Evolutionary conservation across 78 protist genomes (phyloP).

Genomic region (Pelomyxa schiedti): DNA sequence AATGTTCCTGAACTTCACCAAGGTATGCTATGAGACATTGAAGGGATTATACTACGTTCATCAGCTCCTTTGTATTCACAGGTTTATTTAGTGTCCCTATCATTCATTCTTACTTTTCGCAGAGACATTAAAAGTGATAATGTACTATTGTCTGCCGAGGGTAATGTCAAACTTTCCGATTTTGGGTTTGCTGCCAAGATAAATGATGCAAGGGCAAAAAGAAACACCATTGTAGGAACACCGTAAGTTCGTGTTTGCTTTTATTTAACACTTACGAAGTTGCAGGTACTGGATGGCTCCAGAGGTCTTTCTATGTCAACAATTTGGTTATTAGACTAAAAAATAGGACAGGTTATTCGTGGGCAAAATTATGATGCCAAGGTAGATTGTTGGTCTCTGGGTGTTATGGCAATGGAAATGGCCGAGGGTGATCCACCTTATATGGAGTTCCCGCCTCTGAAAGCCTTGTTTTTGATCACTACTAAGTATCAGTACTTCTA

Average conservation of each 20-base stretch:
- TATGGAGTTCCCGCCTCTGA: slow-evolving; percentile 59
- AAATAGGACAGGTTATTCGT: too few species aligned
- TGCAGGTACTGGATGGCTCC: slow-evolving; percentile 69
- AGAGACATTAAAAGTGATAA: slow-evolving; percentile 43
- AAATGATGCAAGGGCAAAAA: neutral
- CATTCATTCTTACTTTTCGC: too few species aligned
- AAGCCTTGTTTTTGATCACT: slow-evolving; percentile 74
- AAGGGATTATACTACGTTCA: slow-evolving; percentile 11
- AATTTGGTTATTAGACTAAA: too few species aligned
- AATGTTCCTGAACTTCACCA: neutral
- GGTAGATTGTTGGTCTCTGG: slow-evolving; percentile 72
- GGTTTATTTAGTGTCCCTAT: too few species aligned
- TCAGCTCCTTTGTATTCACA: slow-evolving; percentile 3
- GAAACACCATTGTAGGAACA: slow-evolving; percentile 30
- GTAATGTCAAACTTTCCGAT: slow-evolving; percentile 25
- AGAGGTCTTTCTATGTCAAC: too few species aligned
- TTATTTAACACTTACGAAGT: too few species aligned
- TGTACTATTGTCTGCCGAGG: neutral
- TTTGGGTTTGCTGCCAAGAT: slow-evolving; percentile 25
- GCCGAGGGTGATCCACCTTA: slow-evolving; percentile 88
- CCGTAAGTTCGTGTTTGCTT: too few species aligned
- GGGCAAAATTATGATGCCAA: slow-evolving; percentile 49
- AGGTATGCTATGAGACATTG: neutral
- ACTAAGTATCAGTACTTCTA: too few species aligned
- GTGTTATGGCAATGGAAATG: slow-evolving; percentile 77